Base-by-base conservation (phyloP, 1,284 basidiomycete genomes). In the Sanghuangporus sanghuang region DNA sequence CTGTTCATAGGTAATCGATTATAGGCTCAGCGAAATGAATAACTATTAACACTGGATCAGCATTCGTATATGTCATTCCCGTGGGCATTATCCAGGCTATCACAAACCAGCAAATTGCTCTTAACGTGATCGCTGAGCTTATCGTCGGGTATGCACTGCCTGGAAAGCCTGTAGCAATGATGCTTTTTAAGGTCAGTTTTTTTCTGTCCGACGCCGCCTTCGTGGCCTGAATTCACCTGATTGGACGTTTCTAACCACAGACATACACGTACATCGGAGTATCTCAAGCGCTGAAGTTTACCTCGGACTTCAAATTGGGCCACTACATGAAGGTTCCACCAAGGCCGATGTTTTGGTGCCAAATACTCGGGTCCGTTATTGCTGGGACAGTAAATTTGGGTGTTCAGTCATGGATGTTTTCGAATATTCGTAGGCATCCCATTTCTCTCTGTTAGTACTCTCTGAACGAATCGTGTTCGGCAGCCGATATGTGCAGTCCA, bases 321-420 rank as follows among this genome's bases (percentile, higher is more conserved):
- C 86, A 89, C 67, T 88, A 89, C 74, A 89, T 89, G 86, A 89
- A 89, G 72, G 77, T 88, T 53, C 78, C 79, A 52, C 81, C 81
- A 18, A 72, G 79, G 58, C 72, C 78, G 7, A 86, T 90, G 81
- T 86, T 90, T 70, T 78, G 75, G 68, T 76, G 74, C 36, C 85
- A 91, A 73, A 76, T 90, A 18, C 73, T 87, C 53, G 85, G 86
- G 4, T 83, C 85, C 0, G 71, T 87, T 42, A 75, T 92, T 32
- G 85, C 85, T 4, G 84, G 83, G 36, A 85, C 85, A 18, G 79
- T 81, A 3, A 85, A 87, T 67, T 77, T 89, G 14, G 84, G 83
- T 23, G 84, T 89, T 1, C 85, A 90, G 70, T 75, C 83, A 1
- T 91, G 87, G 65, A 85, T 87, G 81, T 85, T 87, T 71, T 76